These are phyloP conservation scores for Coffea humblotiana DNA, from an alignment of 305 asterid genomes.

Conservation along the genomic window DNA sequence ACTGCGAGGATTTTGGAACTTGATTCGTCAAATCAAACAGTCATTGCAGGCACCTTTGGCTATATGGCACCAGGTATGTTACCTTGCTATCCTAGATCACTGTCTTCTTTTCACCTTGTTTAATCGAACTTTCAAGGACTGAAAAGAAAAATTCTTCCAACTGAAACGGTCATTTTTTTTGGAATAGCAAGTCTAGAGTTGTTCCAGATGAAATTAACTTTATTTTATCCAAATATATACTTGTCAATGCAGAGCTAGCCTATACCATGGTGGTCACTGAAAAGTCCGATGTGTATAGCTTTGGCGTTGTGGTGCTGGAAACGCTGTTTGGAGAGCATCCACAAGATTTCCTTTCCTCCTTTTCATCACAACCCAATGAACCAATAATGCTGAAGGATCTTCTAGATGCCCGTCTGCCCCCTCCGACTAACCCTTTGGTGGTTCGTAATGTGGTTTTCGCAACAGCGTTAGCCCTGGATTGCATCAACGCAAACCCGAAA, in stretches of 20 bases:
- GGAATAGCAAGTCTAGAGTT: too few relatives aligned
- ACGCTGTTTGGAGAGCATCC: slow-evolving; percentile 12
- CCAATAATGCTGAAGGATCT: not conserved
- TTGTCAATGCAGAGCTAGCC: not conserved
- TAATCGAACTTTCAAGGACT: too few relatives aligned
- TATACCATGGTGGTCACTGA: not conserved
- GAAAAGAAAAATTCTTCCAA: too few relatives aligned
- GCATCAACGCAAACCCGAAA: not conserved
- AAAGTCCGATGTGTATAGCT: too few relatives aligned
- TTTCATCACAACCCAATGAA: not conserved
- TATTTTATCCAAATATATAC: too few relatives aligned
- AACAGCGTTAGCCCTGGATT: not conserved
- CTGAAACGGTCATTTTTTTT: too few relatives aligned
- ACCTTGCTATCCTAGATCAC: too few relatives aligned
- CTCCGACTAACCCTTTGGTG: not conserved
- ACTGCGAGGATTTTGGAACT: too few relatives aligned
- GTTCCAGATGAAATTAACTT: not conserved
- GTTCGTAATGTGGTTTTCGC: not conserved
- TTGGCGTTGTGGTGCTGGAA: slow-evolving; percentile 7
- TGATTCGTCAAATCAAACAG: too few relatives aligned
- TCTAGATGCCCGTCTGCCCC: not conserved
- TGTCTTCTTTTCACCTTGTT: too few relatives aligned
- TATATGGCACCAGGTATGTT: too few relatives aligned
- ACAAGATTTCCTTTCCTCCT: slow-evolving; percentile 1
- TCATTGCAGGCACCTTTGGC: too few relatives aligned